phyloP scores from a whole-genome alignment of 2,329 filamentous ascomycete species.

The Furcasterigmium sp. region DNA sequence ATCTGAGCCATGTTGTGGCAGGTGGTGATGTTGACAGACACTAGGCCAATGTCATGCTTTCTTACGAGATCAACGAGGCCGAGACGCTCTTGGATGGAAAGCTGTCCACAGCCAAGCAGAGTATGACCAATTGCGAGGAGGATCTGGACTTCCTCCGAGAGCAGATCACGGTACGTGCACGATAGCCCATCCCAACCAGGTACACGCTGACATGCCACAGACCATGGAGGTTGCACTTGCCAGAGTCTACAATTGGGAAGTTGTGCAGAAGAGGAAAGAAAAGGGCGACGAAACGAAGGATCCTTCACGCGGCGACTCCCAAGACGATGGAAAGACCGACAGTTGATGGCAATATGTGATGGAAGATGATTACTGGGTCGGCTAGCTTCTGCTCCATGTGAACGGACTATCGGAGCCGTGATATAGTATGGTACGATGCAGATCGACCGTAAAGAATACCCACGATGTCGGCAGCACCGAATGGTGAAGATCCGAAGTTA shows the following conservation, averaged over 20 bases:
- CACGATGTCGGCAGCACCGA: too few species aligned
- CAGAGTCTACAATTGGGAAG: constrained; percentile 99
- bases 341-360: constrained; percentile 13
- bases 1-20: background rate
- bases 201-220: constrained; percentile 41
- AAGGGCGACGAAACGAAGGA: constrained; percentile 58
- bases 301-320: constrained; percentile 30
- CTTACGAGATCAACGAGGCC: constrained; percentile 87
- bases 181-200: too few species aligned
- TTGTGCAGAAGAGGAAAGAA: constrained; percentile 90
- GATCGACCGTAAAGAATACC: too few species aligned
- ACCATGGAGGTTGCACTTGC: constrained; percentile 96
- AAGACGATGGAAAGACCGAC: constrained; percentile 29
- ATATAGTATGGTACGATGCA: too few species aligned
- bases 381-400: too few species aligned
- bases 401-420: too few species aligned
- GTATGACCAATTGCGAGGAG: constrained; percentile 84
- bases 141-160: constrained; percentile 93
- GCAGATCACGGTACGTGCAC: constrained; percentile 79
- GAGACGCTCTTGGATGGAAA: constrained; percentile 73
- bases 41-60: constrained; percentile 93
- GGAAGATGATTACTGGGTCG: too few species aligned
- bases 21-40: constrained; percentile 14
- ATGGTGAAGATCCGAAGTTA: too few species aligned
- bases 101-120: constrained; percentile 71